Evolutionary conservation across 306 rosid genomes (phyloP).

Genomic region (Trichosanthes cucumerina): DNA sequence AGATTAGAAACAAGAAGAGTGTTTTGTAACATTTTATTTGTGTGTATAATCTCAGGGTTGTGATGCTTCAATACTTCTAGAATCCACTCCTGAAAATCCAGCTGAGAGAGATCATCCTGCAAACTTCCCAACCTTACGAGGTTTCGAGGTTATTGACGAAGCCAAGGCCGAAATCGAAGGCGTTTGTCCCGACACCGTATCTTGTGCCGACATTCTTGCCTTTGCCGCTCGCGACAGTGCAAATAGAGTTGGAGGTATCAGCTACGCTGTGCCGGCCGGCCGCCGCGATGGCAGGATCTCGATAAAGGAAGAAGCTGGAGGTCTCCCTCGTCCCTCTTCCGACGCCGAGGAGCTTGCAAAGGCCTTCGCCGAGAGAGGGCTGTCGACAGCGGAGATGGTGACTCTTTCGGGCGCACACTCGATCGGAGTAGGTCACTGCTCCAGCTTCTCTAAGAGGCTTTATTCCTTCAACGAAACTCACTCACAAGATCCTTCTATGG

Average conservation of each 20-base stretch:
- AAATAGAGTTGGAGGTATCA: constrained; percentile 15
- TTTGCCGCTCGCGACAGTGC: constrained; percentile 32
- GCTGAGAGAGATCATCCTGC: constrained; percentile 24
- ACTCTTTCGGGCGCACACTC: constrained; percentile 37
- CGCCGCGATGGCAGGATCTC: constrained; percentile 23
- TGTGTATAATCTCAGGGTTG: constrained; percentile 17
- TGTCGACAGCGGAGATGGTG: constrained; percentile 31
- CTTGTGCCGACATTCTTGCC: constrained; percentile 31
- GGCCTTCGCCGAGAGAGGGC: not conserved
- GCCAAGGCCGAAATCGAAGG: constrained; percentile 26
- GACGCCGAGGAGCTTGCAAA: constrained; percentile 10
- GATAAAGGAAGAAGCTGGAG: not conserved
- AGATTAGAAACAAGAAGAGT: too few species aligned
- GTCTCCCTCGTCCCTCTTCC: constrained; percentile 12
- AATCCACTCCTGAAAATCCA: constrained; percentile 19
- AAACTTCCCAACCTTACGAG: constrained; percentile 28
- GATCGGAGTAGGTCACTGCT: constrained; percentile 24
- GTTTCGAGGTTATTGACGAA: constrained; percentile 27
- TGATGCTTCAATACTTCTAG: constrained; percentile 25
- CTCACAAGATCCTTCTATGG: constrained; percentile 23
- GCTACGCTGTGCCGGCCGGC: constrained; percentile 25
- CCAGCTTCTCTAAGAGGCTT: constrained; percentile 16
- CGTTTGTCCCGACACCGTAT: constrained; percentile 26
- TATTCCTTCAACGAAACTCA: constrained; percentile 25
- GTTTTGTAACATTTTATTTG: too few species aligned